Conservation (phyloP, 371 early-diverging fungal species). For the Mortierella polycephala region DNA sequence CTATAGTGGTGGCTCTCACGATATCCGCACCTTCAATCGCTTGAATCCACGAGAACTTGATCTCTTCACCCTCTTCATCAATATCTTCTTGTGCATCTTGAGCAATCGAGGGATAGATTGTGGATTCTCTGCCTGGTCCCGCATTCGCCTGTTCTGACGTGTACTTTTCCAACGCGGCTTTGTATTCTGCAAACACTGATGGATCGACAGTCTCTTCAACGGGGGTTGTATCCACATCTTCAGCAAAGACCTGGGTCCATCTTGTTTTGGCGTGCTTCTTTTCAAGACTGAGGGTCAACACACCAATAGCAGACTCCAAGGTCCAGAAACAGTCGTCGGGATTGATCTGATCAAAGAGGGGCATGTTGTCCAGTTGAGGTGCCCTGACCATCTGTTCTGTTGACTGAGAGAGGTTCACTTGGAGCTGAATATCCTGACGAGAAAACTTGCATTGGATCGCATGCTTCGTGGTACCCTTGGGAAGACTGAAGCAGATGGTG, state of each 20-base stretch:
- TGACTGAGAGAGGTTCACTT: conserved; percentile 50
- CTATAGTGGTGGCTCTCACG: conserved; percentile 53
- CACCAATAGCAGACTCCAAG: conserved; percentile 62
- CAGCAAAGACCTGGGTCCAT: conserved; percentile 82
- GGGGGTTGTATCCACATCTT: conserved; percentile 64
- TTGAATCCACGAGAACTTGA: conserved; percentile 59
- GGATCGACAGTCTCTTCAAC: conserved; percentile 81
- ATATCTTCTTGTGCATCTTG: conserved; percentile 76
- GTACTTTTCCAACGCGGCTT: conserved; percentile 71
- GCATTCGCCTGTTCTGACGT: conserved; percentile 59
- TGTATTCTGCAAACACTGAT: conserved; percentile 67
- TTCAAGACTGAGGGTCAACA: conserved; percentile 75
- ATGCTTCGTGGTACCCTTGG: conserved; percentile 59
- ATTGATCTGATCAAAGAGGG: conserved; percentile 62
- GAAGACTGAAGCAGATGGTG: conserved; percentile 70
- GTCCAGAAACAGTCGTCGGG: conserved; percentile 83
- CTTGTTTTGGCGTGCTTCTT: conserved; percentile 71
- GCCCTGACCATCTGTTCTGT: conserved; percentile 37
- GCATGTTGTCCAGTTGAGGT: conserved; percentile 43
- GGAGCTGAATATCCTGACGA: conserved; percentile 59
- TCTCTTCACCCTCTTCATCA: conserved; percentile 69
- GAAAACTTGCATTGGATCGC: conserved; percentile 70
- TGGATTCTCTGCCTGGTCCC: conserved; percentile 21
- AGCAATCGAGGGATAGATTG: conserved; percentile 60
- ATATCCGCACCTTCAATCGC: conserved; percentile 38